These are phyloP conservation scores for Sporormia fimetaria DNA, from an alignment of 495 filamentous ascomycete species.

Conservation along the genomic window DNA sequence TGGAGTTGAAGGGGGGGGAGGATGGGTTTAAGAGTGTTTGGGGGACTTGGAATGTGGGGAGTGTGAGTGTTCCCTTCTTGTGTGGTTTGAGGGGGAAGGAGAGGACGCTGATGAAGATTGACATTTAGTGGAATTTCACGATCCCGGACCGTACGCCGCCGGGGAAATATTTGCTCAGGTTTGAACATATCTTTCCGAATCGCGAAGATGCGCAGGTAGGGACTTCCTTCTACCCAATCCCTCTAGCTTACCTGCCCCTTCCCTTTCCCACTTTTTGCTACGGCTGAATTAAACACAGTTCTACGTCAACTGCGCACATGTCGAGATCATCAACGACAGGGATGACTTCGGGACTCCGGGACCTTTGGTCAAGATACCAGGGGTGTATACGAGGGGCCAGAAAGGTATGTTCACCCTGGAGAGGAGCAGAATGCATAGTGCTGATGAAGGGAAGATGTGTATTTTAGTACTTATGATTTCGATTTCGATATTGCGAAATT, in stretches of 20 bases:
- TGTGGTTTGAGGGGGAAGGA: no score
- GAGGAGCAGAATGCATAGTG: not conserved
- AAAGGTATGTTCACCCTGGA: slow-evolving; percentile 6
- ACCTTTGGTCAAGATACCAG: slow-evolving; percentile 12
- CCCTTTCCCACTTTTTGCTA: no score
- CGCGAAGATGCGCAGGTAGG: slow-evolving; percentile 4
- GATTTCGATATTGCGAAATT: slow-evolving; percentile 13
- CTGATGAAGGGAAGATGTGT: slow-evolving; percentile 8
- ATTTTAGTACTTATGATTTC: slow-evolving; percentile 11
- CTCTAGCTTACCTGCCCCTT: no score
- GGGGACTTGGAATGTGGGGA: slow-evolving; percentile 1
- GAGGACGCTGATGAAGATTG: no score
- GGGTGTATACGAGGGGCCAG: slow-evolving; percentile 8
- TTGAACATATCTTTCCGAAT: slow-evolving; percentile 16
- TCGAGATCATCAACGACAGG: slow-evolving; percentile 5
- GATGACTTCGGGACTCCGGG: slow-evolving; percentile 4
- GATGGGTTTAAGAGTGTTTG: slow-evolving; percentile 2
- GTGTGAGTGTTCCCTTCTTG: not conserved
- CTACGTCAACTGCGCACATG: slow-evolving; percentile 15
- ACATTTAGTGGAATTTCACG: slow-evolving; percentile 17
- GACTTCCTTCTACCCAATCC: no score
- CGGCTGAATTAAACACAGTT: no score
- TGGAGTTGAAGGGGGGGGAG: slow-evolving; percentile 6
- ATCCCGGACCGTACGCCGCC: slow-evolving; percentile 10
- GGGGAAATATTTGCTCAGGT: slow-evolving; percentile 13